Conservation (phyloP, 805 yeast genomes). For the Vanderwaltozyma yarrowii region DNA sequence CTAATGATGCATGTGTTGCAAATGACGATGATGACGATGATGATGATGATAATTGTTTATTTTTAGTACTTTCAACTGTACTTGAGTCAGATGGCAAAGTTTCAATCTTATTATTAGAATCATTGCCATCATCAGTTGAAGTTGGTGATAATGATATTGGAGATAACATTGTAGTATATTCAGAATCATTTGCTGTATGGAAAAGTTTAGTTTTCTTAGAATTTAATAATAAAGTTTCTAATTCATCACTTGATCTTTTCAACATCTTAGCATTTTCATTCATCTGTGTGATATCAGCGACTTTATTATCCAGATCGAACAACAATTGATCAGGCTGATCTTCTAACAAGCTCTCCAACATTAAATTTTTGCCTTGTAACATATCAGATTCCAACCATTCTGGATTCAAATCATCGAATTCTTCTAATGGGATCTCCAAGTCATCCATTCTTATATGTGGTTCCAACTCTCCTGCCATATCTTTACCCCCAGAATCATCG, state of each 20-base stretch:
- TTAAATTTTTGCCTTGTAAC: conserved; percentile 12
- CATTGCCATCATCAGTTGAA: conserved; percentile 13
- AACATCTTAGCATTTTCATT: not conserved
- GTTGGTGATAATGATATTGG: conserved; percentile 31
- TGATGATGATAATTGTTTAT: too few species aligned
- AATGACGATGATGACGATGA: too few species aligned
- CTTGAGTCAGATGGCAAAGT: too few species aligned
- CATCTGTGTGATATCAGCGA: not conserved
- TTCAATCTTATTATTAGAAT: conserved; percentile 1
- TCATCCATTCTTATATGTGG: not conserved
- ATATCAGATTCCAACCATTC: conserved; percentile 9
- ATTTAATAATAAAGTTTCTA: not conserved
- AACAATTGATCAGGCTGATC: conserved; percentile 7
- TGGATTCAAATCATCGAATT: conserved; percentile 2
- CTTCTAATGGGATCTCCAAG: not conserved
- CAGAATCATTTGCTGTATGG: not conserved
- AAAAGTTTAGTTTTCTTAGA: not conserved
- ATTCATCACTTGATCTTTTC: not conserved
- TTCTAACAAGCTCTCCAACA: conserved; percentile 17
- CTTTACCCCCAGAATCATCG: too few species aligned
- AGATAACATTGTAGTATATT: conserved; percentile 11
- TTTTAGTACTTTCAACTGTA: too few species aligned
- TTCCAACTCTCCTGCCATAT: too few species aligned
- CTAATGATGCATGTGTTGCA: too few species aligned
- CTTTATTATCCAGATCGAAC: conserved; percentile 8